Base-by-base conservation (phyloP, 352 stramenopile genomes). In the Sclerospora graminicola region DNA sequence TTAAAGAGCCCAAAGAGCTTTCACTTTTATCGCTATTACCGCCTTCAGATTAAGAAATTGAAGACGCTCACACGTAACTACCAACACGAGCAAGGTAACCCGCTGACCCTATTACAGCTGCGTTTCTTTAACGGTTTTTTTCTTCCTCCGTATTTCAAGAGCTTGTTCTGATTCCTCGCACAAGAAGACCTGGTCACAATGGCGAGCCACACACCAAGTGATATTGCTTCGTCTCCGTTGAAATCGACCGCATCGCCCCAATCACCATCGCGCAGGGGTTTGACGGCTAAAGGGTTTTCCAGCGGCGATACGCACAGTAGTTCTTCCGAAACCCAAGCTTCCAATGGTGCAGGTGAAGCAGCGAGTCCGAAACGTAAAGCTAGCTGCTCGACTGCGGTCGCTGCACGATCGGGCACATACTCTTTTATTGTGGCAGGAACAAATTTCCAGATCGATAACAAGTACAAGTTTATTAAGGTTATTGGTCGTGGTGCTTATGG, bases 401-500 rank as follows among this genome's bases (percentile, higher is more conserved):
- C 44, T 43, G 42, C 55, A 41, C 76, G 71, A 8, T 69, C 68
- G 9, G 80, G 68, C 6, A 91, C 70, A 14, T 68, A 92, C 56
- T 80, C 69, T 38, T 85, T 93, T 49, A 67, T 79, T 32, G 81
- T 95, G 35, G 84, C 70, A 15, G 84, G 84, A n/a, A 94, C 83
- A 19, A 84, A 67, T 18, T 96, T 96, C 54, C 70, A 96, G 54
- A 90, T 97, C 31, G 82, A 96, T 60, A 60, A 82, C 27, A 91
- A 94, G 57, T 97, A 97, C 75, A 89, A 96, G 58, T 76, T 96
- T 57, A 89, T 97, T 65, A 97, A 97, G 51, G 82, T 84, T 35
- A 94, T 97, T 54, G 89, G 89, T n/a, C 87, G 95, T 41, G 89
- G 89, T n/a, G 85, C 87, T 15, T 97, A 97, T 56, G 89, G 89